Percentiles rank a stretch among this genome's conserved stretches.
phyloP scores from a whole-genome alignment of 306 rosid species.

The Acacia crassicarpa region DNA sequence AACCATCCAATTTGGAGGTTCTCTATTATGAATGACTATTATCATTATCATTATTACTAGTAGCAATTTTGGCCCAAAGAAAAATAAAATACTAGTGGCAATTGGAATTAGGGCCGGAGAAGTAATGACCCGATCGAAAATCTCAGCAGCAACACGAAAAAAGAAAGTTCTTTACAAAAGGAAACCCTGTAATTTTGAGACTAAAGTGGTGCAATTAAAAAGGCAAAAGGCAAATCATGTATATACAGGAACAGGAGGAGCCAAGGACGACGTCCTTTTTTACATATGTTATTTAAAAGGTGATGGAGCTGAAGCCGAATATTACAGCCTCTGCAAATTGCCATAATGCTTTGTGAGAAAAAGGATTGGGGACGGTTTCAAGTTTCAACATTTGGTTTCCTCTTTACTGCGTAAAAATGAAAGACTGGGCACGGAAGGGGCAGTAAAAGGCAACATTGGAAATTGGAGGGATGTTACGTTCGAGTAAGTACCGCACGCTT shows the following conservation, averaged over 20 bases:
- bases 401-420: conserved; percentile 30
- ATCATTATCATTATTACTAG: neutral
- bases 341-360: neutral
- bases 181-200: conserved; percentile 1
- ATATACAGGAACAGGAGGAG: neutral
- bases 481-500: neutral
- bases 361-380: neutral
- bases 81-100: neutral
- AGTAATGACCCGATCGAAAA: neutral
- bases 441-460: conserved; percentile 36
- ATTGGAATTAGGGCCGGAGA: neutral
- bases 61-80: neutral
- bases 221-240: conserved; percentile 14
- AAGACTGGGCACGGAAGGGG: neutral
- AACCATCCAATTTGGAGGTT: neutral
- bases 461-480: conserved; percentile 49
- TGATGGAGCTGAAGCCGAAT: neutral
- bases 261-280: neutral
- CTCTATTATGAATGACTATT: neutral
- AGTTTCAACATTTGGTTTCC: conserved; percentile 26
- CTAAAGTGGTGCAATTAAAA: neutral
- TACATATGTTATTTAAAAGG: neutral
- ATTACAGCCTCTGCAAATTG: conserved; percentile 6
- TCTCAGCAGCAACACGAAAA: conserved; percentile 28
- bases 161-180: conserved; percentile 32